Percentiles rank a stretch among this genome's conserved stretches.
Conservation (phyloP, 1,139 yeast genomes). For the Torulaspora pretoriensis region DNA sequence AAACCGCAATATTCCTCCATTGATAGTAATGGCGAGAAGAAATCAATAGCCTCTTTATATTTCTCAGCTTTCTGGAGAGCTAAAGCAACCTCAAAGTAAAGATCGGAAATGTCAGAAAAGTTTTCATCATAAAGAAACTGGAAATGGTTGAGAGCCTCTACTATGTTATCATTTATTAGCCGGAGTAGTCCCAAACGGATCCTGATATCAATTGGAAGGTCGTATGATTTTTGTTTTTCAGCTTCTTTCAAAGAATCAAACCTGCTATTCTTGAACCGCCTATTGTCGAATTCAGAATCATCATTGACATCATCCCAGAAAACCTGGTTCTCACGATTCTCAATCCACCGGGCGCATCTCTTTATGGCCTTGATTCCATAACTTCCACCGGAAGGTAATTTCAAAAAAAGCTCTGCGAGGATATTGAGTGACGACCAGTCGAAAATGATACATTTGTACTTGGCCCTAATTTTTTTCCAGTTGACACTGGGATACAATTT, state of each 20-base stretch:
- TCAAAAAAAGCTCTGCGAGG: constrained; percentile 69
- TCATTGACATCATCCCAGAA: constrained; percentile 79
- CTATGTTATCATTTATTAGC: constrained; percentile 55
- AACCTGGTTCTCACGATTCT: constrained; percentile 60
- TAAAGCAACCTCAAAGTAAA: constrained; percentile 72
- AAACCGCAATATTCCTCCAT: constrained; percentile 48
- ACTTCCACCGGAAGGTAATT: constrained; percentile 49
- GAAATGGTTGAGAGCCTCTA: constrained; percentile 72
- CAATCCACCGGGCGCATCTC: constrained; percentile 78
- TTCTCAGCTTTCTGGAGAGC: constrained; percentile 65
- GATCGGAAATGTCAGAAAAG: constrained; percentile 62
- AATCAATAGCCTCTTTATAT: constrained; percentile 67
- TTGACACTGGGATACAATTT: constrained; percentile 26
- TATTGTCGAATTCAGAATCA: constrained; percentile 78
- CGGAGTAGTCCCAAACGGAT: constrained; percentile 74
- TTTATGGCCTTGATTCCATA: constrained; percentile 65
- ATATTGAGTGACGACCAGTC: constrained; percentile 89
- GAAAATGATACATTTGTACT: constrained; percentile 45
- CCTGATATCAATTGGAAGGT: constrained; percentile 81
- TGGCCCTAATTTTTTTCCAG: constrained; percentile 31
- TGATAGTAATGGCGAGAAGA: constrained; percentile 51
- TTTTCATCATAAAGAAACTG: constrained; percentile 53
- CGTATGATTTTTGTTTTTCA: constrained; percentile 42
- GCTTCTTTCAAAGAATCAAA: constrained; percentile 40
- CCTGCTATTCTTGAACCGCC: constrained; percentile 49